These are phyloP conservation scores for Rhodotorula sp. DNA, from an alignment of 1,284 basidiomycete genomes.

Conservation along the genomic window DNA sequence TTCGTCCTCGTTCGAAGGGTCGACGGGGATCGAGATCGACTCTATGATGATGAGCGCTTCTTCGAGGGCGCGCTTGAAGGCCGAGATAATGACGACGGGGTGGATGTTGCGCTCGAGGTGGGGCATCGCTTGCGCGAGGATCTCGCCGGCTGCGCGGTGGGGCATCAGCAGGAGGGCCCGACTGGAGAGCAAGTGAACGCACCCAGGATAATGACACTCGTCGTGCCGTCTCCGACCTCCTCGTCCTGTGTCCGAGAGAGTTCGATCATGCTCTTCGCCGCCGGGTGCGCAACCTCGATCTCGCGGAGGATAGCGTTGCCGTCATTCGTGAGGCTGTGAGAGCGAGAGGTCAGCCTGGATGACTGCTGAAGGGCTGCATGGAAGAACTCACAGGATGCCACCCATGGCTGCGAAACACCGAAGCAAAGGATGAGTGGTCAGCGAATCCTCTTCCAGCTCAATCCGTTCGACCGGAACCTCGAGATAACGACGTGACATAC, in stretches of 20 bases:
- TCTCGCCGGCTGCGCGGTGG: conserved; percentile 76
- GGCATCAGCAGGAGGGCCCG: neutral
- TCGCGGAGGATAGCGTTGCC: conserved; percentile 96
- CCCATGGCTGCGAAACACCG: conserved; percentile 64
- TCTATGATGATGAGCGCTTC: conserved; percentile 86
- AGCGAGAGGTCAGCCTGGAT: neutral
- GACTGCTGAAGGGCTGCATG: neutral
- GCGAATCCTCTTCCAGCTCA: neutral
- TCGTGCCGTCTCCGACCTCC: conserved; percentile 97
- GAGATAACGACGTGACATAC: conserved; percentile 22
- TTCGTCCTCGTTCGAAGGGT: conserved; percentile 78
- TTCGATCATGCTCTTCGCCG: conserved; percentile 99
- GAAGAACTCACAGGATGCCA: conserved; percentile 73
- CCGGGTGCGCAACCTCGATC: conserved; percentile 96
- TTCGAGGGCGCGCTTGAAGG: conserved; percentile 92
- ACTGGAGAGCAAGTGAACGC: conserved; percentile 43
- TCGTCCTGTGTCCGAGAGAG: conserved; percentile 96
- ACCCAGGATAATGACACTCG: conserved; percentile 95
- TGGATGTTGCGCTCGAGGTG: conserved; percentile 95
- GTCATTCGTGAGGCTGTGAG: conserved; percentile 82
- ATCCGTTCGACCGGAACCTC: too few species aligned
- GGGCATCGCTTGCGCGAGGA: conserved; percentile 89
- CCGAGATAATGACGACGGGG: conserved; percentile 97
- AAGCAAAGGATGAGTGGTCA: neutral
- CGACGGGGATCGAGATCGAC: conserved; percentile 82